phyloP scores from a whole-genome alignment of 2,329 filamentous ascomycete species.

The Triangularia verruculosa region DNA sequence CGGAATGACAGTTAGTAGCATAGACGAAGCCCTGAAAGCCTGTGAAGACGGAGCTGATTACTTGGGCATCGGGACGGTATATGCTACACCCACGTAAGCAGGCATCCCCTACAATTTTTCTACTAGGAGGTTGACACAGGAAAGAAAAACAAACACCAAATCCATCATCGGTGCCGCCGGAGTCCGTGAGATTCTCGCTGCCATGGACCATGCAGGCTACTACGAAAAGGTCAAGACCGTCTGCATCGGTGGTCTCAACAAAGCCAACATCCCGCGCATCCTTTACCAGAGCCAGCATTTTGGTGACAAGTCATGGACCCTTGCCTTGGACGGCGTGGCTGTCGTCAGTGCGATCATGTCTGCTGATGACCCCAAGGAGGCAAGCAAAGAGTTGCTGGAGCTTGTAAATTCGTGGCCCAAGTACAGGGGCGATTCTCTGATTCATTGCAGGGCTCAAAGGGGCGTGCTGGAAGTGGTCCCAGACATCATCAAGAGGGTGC shows the following conservation, averaged over 20 bases:
- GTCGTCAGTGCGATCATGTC: slow-evolving; percentile 87
- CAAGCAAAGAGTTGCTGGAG: slow-evolving; percentile 56
- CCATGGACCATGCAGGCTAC: slow-evolving; percentile 50
- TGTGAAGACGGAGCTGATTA: slow-evolving; percentile 80
- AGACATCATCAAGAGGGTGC: slow-evolving; percentile 58
- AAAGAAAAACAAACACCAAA: slow-evolving; percentile 82
- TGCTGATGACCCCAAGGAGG: slow-evolving; percentile 62
- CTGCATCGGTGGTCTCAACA: slow-evolving; percentile 86
- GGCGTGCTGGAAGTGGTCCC: slow-evolving; percentile 30
- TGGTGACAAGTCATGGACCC: slow-evolving; percentile 42
- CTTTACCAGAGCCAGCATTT: slow-evolving; percentile 62
- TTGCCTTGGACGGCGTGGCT: slow-evolving; percentile 72
- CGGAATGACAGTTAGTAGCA: slow-evolving; percentile 77
- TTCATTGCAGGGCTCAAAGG: background rate
- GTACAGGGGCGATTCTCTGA: background rate
- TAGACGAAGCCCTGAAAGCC: slow-evolving; percentile 69
- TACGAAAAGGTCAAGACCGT: slow-evolving; percentile 57
- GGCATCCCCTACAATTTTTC: background rate
- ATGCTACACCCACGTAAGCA: slow-evolving; percentile 68
- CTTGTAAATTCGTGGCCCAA: slow-evolving; percentile 44
- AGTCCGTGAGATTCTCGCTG: slow-evolving; percentile 61
- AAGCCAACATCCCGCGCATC: slow-evolving; percentile 69
- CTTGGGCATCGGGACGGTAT: slow-evolving; percentile 86
- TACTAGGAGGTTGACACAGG: slow-evolving; percentile 9
- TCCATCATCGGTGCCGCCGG: slow-evolving; percentile 73